phyloP scores from a whole-genome alignment of 2,329 filamentous ascomycete genomes.

The Zymoseptoria ardabiliae region DNA sequence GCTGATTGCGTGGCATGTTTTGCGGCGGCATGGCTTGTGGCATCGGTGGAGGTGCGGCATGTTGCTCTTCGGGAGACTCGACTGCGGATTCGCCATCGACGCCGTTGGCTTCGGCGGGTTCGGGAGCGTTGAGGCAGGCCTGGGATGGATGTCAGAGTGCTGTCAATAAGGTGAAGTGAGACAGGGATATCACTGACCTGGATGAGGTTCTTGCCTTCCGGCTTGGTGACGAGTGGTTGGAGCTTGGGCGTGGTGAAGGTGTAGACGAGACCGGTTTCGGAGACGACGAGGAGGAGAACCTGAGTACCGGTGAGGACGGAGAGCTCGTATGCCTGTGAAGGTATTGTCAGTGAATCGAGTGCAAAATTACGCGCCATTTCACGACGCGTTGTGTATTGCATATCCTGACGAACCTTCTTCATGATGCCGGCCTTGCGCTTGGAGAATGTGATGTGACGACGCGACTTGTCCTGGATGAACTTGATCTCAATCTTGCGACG shows the following conservation, averaged over 20 bases:
- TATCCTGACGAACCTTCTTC: conserved; percentile 72
- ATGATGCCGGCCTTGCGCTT: conserved; percentile 99
- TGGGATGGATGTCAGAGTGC: conserved; percentile 39
- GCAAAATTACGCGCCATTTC: conserved; percentile 3
- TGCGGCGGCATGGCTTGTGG: conserved; percentile 28
- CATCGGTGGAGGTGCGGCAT: conserved; percentile 46
- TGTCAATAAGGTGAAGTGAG: conserved; percentile 1
- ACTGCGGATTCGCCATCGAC: conserved; percentile 48
- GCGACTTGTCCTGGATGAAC: conserved; percentile 99
- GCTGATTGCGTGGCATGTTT: conserved; percentile 24
- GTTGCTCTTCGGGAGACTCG: conserved; percentile 85
- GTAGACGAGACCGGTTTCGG: conserved; percentile 93
- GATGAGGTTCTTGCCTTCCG: conserved; percentile 98
- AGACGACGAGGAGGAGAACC: conserved; percentile 91
- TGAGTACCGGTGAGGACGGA: conserved; percentile 97
- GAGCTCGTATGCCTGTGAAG: conserved; percentile 78
- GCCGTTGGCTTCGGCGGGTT: conserved; percentile 67
- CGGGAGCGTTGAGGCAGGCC: conserved; percentile 94
- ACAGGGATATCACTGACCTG: conserved; percentile 54
- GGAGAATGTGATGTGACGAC: conserved; percentile 97
- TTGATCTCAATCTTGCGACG: conserved; percentile 99
- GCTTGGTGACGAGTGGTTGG: conserved; percentile 94
- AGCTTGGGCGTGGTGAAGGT: conserved; percentile 98
- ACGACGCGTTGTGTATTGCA: conserved; percentile 8
- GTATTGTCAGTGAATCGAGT: conserved; percentile 8